phyloP scores from a whole-genome alignment of 139 green algal species.

The Pseudopediastrum boryanum region DNA sequence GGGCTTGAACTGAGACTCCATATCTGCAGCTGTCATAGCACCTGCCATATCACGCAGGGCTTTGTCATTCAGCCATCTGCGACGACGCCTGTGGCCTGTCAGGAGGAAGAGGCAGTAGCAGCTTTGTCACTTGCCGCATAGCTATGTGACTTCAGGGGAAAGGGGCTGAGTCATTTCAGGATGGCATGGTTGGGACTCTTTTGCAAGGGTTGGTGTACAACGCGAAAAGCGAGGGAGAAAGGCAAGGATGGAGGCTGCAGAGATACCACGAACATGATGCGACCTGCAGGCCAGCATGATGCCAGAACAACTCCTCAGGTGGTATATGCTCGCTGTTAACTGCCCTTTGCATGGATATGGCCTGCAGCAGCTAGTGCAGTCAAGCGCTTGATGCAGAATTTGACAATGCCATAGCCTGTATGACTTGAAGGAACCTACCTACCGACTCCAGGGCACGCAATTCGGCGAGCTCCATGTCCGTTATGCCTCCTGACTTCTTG shows the following conservation, averaged over 20 bases:
- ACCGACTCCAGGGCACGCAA: no score
- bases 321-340: not conserved
- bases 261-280: not conserved
- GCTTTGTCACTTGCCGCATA: slow-evolving; percentile 16
- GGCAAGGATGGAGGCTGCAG: not conserved
- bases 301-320: no score
- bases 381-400: not conserved
- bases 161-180: not conserved
- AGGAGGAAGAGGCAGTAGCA: slow-evolving; percentile 15
- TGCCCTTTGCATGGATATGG: not conserved
- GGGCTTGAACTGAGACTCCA: slow-evolving; percentile 58
- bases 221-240: not conserved
- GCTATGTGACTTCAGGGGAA: not conserved
- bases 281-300: not conserved
- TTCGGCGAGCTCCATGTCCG: not conserved
- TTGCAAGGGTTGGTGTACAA: not conserved
- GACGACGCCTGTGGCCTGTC: slow-evolving; percentile 10
- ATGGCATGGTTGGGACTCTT: not conserved
- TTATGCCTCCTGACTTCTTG: not conserved
- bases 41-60: slow-evolving; percentile 43
- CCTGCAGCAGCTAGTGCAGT: not conserved
- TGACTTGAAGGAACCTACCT: not conserved
- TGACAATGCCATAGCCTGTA: not conserved
- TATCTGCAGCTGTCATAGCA: slow-evolving; percentile 40
- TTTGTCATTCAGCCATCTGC: slow-evolving; percentile 37